These are phyloP conservation scores for Fonsecaea pedrosoi DNA, from an alignment of 2,329 filamentous ascomycete genomes.

Conservation along the genomic window DNA sequence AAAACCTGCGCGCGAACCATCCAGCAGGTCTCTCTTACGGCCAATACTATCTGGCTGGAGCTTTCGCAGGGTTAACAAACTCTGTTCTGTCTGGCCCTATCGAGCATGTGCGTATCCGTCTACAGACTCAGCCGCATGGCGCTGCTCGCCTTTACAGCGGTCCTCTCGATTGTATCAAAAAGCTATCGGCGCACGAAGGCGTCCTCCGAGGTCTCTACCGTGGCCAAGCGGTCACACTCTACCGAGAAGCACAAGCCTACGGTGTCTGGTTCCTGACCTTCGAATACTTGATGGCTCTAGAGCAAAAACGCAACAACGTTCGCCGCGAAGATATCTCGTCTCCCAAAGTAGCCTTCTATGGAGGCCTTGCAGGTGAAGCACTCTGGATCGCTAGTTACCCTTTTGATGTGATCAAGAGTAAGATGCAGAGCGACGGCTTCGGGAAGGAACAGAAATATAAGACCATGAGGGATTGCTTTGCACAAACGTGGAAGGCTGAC, in stretches of 20 bases:
- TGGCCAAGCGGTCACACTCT: conserved; percentile 81
- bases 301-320: conserved; percentile 78
- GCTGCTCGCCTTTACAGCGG: conserved; percentile 75
- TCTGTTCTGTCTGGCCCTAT: conserved; percentile 87
- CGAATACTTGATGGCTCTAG: conserved; percentile 93
- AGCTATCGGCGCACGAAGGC: conserved; percentile 74
- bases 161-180: conserved; percentile 87
- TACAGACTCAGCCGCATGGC: conserved; percentile 96
- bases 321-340: conserved; percentile 78
- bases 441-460: conserved; percentile 73
- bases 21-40: conserved; percentile 70
- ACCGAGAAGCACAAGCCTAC: conserved; percentile 92
- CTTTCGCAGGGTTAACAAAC: conserved; percentile 92
- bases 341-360: conserved; percentile 89
- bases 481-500: conserved; percentile 77
- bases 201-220: conserved; percentile 80
- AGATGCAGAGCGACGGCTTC: conserved; percentile 98
- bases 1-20: conserved; percentile 58
- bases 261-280: conserved; percentile 94
- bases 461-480: conserved; percentile 88
- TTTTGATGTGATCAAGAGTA: conserved; percentile 97
- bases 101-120: conserved; percentile 93
- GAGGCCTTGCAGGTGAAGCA: conserved; percentile 89
- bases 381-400: conserved; percentile 95
- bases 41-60: conserved; percentile 89